Evolutionary conservation across 2,329 filamentous ascomycete species (phyloP).

Genomic region (Didymella exigua): DNA sequence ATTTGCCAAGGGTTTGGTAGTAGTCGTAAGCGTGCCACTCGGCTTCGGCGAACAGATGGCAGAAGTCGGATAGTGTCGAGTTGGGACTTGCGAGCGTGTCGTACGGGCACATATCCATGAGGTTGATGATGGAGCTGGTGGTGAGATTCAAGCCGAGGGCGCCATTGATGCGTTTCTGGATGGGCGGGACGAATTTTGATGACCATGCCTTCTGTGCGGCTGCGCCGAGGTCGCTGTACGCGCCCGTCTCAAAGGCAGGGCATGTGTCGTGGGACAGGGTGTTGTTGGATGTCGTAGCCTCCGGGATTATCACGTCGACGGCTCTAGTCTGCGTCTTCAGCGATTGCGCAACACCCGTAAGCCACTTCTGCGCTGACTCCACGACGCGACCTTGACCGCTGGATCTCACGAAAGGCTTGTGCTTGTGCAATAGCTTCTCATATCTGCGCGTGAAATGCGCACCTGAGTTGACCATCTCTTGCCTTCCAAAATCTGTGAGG

Average conservation of each 20-base stretch:
- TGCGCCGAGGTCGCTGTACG: conserved; percentile 45
- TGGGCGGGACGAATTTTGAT: conserved; percentile 67
- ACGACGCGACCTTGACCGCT: conserved; percentile 74
- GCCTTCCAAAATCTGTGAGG: conserved; percentile 70
- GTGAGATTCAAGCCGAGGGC: conserved; percentile 73
- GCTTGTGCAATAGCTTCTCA: conserved; percentile 60
- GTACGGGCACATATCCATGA: conserved; percentile 93
- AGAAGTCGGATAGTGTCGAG: conserved; percentile 70
- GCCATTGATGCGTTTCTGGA: conserved; percentile 71
- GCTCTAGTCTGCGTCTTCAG: conserved; percentile 50
- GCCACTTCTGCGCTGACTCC: conserved; percentile 76
- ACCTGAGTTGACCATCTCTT: conserved; percentile 76
- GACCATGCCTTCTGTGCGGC: conserved; percentile 64
- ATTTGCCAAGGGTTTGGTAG: conserved; percentile 79
- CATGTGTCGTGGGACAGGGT: conserved; percentile 79
- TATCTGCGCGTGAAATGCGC: conserved; percentile 78
- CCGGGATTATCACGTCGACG: conserved; percentile 67
- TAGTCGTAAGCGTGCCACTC: conserved; percentile 86
- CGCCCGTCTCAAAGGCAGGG: conserved; percentile 69
- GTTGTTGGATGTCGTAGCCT: conserved; percentile 73
- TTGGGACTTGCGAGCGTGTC: conserved; percentile 68
- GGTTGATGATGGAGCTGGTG: conserved; percentile 64
- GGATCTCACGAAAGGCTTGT: conserved; percentile 73
- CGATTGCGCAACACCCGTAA: conserved; percentile 70
- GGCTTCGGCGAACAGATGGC: conserved; percentile 70